phyloP scores from a whole-genome alignment of 441 rosid species.

The Pelargonium myrrhifolium region DNA sequence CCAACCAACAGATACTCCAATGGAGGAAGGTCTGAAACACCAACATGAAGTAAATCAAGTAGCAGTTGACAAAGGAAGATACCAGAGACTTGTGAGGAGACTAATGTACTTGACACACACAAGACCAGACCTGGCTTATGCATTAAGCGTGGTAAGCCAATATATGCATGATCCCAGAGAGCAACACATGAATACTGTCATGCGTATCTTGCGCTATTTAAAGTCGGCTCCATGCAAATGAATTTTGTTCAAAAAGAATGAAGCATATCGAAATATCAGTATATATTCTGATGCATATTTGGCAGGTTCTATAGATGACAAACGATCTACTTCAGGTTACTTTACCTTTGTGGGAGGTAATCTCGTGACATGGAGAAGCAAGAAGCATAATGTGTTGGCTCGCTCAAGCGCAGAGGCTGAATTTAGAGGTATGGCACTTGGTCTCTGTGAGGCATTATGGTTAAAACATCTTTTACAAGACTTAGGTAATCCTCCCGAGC shows the following conservation, averaged over 20 bases:
- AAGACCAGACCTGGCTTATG: not conserved
- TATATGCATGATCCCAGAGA: not conserved
- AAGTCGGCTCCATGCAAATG: not conserved
- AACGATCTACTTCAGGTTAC: not conserved
- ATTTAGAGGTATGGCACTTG: not conserved
- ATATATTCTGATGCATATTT: not conserved
- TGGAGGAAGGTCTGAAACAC: not conserved
- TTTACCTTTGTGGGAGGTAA: not conserved
- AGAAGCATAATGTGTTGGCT: not conserved
- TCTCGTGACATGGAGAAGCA: not conserved
- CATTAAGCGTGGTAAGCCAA: not conserved
- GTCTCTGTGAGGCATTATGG: not conserved
- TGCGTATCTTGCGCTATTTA: not conserved
- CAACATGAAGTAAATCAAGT: not conserved
- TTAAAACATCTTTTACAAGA: not conserved
- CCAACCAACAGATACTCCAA: not conserved
- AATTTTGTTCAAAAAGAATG: not conserved
- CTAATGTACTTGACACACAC: not conserved
- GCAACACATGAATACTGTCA: not conserved
- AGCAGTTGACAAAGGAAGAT: not conserved
- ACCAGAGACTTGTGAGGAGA: not conserved
- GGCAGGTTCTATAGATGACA: not conserved
- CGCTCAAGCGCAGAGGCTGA: constrained; percentile 3
- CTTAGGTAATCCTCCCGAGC: not conserved
- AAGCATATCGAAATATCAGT: not conserved